Evolutionary conservation across 768 basidiomycete genomes (phyloP).

Genomic region (Cyclocybe aegerita): DNA sequence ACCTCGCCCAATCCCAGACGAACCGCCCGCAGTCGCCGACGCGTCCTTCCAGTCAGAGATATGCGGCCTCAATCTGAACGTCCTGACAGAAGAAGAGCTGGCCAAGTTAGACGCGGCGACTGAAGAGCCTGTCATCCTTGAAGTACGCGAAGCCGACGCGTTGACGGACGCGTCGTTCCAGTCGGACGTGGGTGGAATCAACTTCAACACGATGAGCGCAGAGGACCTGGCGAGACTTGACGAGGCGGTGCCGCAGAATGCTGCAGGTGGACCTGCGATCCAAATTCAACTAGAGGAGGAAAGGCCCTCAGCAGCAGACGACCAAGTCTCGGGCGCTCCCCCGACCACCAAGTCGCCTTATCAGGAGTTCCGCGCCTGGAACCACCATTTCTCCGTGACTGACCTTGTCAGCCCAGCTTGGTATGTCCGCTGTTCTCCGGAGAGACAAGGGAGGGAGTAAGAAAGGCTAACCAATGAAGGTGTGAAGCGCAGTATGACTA

Average conservation of each 20-base stretch:
- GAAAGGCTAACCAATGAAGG: constrained; percentile 39
- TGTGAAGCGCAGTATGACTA: constrained; percentile 83
- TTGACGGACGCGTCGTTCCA: constrained; percentile 12
- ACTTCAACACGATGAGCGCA: constrained; percentile 13
- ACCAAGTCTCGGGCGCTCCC: neutral
- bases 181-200: constrained; percentile 15
- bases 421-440: constrained; percentile 31
- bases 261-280: constrained; percentile 28
- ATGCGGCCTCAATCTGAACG: constrained; percentile 13
- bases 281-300: constrained; percentile 31
- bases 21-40: neutral
- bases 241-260: neutral
- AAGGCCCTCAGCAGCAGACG: neutral
- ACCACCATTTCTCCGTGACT: constrained; percentile 50
- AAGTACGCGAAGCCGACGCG: neutral
- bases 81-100: constrained; percentile 18
- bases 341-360: constrained; percentile 34
- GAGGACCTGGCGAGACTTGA: constrained; percentile 17
- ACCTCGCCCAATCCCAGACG: neutral
- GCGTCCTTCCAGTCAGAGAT: constrained; percentile 13
- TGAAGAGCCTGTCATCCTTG: neutral
- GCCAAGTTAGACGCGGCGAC: constrained; percentile 9
- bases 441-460: neutral
- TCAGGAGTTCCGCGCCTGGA: constrained; percentile 41
- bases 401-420: constrained; percentile 63